Percentiles rank a stretch among this genome's conserved stretches.
phyloP scores from a whole-genome alignment of 139 green algal genomes.

The Volvox africanus region DNA sequence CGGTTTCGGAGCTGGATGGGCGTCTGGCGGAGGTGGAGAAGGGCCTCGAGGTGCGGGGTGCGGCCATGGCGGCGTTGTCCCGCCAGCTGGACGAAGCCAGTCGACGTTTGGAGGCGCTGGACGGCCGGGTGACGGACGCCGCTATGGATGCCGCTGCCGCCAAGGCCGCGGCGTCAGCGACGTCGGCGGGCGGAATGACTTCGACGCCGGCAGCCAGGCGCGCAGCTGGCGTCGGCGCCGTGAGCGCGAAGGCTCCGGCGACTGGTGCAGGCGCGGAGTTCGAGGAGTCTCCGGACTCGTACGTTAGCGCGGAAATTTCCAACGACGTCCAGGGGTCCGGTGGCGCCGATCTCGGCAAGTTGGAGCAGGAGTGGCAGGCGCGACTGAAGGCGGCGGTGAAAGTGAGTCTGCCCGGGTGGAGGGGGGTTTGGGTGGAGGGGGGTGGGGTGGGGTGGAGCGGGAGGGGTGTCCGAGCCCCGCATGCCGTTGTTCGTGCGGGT shows the following conservation, averaged over 20 bases:
- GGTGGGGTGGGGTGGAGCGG: not conserved
- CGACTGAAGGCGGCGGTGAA: conserved; percentile 30
- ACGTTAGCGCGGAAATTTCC: not conserved
- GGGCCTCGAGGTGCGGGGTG: not conserved
- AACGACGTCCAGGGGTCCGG: not conserved
- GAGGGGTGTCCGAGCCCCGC: too few relatives aligned
- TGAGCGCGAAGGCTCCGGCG: too few relatives aligned
- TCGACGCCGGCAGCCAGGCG: not conserved
- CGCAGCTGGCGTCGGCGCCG: not conserved
- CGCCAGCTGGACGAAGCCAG: not conserved
- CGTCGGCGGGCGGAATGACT: not conserved
- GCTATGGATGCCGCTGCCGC: conserved; percentile 33
- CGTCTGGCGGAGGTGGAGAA: conserved; percentile 6
- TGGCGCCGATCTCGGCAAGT: not conserved
- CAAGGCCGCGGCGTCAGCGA: not conserved
- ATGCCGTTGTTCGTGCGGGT: too few relatives aligned
- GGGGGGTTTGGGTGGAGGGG: not conserved
- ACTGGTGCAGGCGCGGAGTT: not conserved
- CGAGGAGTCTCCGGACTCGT: conserved; percentile 32
- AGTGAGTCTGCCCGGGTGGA: not conserved
- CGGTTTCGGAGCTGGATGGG: conserved; percentile 5
- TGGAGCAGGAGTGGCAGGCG: conserved; percentile 26
- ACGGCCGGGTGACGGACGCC: not conserved
- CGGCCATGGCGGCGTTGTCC: not conserved
- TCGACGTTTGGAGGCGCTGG: not conserved